phyloP scores from a whole-genome alignment of 2,329 filamentous ascomycete genomes.

The Monosporascus sp. region DNA sequence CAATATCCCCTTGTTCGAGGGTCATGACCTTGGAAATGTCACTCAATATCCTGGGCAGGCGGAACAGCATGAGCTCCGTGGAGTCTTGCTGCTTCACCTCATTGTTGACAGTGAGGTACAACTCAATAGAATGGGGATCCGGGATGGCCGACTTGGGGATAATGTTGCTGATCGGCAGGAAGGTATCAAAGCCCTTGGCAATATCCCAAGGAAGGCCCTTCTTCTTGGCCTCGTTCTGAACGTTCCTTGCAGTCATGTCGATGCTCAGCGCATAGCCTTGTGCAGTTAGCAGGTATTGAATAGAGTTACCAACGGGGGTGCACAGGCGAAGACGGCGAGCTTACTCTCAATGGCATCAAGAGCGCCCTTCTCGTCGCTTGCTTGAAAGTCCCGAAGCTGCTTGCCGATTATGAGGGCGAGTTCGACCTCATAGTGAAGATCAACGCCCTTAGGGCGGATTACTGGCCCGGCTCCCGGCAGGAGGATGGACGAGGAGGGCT shows the following conservation, averaged over 20 bases:
- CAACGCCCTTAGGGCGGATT: slow-evolving; percentile 74
- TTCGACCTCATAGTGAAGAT: slow-evolving; percentile 92
- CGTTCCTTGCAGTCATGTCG: slow-evolving; percentile 95
- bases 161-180: slow-evolving; percentile 77
- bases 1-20: slow-evolving; percentile 83
- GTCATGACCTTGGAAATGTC: slow-evolving; percentile 96
- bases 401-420: slow-evolving; percentile 85
- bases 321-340: slow-evolving; percentile 12
- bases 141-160: slow-evolving; percentile 77
- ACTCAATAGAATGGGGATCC: slow-evolving; percentile 81
- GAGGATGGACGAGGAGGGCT: slow-evolving; percentile 83
- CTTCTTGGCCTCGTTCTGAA: slow-evolving; percentile 94
- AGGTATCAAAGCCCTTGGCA: slow-evolving; percentile 96
- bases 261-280: slow-evolving; percentile 83
- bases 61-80: slow-evolving; percentile 91
- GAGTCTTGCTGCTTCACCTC: slow-evolving; percentile 76
- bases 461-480: slow-evolving; percentile 73
- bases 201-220: slow-evolving; percentile 96
- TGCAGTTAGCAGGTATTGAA: neutral
- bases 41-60: slow-evolving; percentile 78
- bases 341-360: slow-evolving; percentile 76
- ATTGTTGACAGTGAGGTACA: slow-evolving; percentile 81
- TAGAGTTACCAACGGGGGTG: neutral
- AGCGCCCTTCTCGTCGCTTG: slow-evolving; percentile 68
- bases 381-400: slow-evolving; percentile 67